Evolutionary conservation across 73 alveolate species (phyloP), one percentile per base, ranked within the genome.

Genomic region (Paramecium sonneborni): DNA sequence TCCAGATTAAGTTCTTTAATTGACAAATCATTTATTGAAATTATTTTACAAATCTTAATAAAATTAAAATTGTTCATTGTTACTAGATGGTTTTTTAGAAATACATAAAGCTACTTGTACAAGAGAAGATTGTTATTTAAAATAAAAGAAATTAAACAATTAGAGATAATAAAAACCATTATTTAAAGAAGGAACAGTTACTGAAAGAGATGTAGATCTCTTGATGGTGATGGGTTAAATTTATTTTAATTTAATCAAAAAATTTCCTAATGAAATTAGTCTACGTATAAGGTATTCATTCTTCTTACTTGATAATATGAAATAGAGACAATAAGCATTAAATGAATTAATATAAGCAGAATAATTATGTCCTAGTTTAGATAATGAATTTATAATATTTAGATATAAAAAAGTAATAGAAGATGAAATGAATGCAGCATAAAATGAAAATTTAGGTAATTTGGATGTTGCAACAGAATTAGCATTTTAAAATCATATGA

Each of bases 91-190:
- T 2, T 88, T 69, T 34, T 32, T 88, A 48, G 94, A 88, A 69
- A 82, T 88, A 12, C 94, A 88, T 18, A 88, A 67, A 34, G 48
- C 85, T 6, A 88, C 94, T 34, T 88, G 94, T 30, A 46, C 79
- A 34, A 88, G 94, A 44, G 94, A 88, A 69, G 94, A 88, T 72
- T 88, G 94, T 70, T 76, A 57, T 39, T 30, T 82, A 18, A 88
- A 88, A 48, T 72, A 88, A 44, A 88, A 88, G 88, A 88, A 88
- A 57, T 37, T 62, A 39, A 35, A 37, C 3, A 88, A 88, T 39
- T 88, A 38, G 7, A 70, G 94, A 70, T 48, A 35, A 12, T 43
- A 76, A 20, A 69, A 69, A 62, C 85, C 79, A 5, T 20, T 38
- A 44, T 88, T 82, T 38, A 88, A 69, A 28, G 94, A 88, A 72